These are phyloP conservation scores for Leptographium wingfieldii DNA, from an alignment of 2,329 filamentous ascomycete genomes.

Conservation along the genomic window DNA sequence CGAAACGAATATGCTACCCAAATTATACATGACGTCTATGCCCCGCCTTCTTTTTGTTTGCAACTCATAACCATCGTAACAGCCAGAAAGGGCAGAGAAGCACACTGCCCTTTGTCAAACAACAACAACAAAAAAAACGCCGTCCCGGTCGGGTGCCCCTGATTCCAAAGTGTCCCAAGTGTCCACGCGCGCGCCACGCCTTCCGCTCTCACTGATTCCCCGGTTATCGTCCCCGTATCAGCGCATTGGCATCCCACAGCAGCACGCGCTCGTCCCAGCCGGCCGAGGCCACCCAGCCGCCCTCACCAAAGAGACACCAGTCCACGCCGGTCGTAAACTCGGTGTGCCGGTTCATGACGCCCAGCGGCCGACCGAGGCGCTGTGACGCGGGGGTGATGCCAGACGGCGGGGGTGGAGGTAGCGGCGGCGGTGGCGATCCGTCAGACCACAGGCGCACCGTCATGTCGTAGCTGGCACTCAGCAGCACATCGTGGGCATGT, in stretches of 20 bases:
- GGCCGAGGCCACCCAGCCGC: constrained; percentile 89
- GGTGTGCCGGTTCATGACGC: constrained; percentile 82
- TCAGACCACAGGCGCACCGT: constrained; percentile 91
- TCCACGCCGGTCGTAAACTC: constrained; percentile 95
- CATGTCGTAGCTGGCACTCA: constrained; percentile 96
- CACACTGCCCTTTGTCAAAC: neutral
- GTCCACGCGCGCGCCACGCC: neutral
- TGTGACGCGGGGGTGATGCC: constrained; percentile 16
- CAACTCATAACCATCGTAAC: neutral
- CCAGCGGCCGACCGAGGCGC: constrained; percentile 56
- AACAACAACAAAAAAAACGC: neutral
- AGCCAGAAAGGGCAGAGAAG: neutral
- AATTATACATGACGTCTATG: neutral
- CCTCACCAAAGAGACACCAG: constrained; percentile 92
- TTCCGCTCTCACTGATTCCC: no score
- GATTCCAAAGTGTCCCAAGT: neutral
- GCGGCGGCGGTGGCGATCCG: constrained; percentile 32
- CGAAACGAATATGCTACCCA: neutral
- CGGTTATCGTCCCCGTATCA: constrained; percentile 18
- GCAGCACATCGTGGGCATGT: constrained; percentile 75
- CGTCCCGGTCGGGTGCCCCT: neutral
- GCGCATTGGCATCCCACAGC: constrained; percentile 72
- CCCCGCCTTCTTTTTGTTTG: neutral
- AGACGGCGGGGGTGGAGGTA: constrained; percentile 13
- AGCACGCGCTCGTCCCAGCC: constrained; percentile 89